These are phyloP conservation scores for Nicotiana tomentosiformis DNA, from an alignment of 257 asterid species.

Conservation along the genomic window DNA sequence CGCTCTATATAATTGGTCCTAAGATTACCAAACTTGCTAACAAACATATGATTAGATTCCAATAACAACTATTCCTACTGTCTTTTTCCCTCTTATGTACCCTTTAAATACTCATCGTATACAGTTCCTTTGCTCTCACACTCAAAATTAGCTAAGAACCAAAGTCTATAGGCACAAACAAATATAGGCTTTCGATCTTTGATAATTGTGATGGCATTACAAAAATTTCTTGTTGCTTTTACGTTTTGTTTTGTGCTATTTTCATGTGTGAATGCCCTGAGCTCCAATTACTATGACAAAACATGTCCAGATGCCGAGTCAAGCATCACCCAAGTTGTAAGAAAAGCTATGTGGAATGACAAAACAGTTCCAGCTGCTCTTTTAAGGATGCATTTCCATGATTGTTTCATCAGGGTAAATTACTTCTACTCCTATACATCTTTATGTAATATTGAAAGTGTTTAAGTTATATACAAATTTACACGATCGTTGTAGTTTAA, in stretches of 20 bases:
- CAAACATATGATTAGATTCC: slow-evolving; percentile 6
- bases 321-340: slow-evolving; percentile 33
- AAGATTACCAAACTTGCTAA: slow-evolving; percentile 34
- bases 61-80: slow-evolving; percentile 6
- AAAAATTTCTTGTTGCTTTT: slow-evolving; percentile 16
- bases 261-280: slow-evolving; percentile 34
- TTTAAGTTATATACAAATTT: background rate
- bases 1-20: slow-evolving; percentile 19
- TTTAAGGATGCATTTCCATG: slow-evolving; percentile 85
- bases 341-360: slow-evolving; percentile 56
- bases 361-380: slow-evolving; percentile 77
- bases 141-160: background rate
- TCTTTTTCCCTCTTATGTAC: background rate
- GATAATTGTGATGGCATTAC: slow-evolving; percentile 29
- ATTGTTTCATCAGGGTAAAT: slow-evolving; percentile 71
- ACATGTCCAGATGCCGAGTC: slow-evolving; percentile 67
- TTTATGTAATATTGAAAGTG: too few species aligned
- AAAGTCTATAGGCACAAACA: background rate
- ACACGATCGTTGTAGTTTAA: background rate
- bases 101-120: slow-evolving; percentile 26
- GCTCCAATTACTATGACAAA: slow-evolving; percentile 48
- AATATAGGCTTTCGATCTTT: background rate
- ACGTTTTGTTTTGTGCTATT: slow-evolving; percentile 10
- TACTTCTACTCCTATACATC: background rate
- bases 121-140: background rate